Evolutionary conservation across 2,329 filamentous ascomycete genomes (phyloP), one percentile per base, ranked within the genome.

Genomic region (Colletotrichum sidae): DNA sequence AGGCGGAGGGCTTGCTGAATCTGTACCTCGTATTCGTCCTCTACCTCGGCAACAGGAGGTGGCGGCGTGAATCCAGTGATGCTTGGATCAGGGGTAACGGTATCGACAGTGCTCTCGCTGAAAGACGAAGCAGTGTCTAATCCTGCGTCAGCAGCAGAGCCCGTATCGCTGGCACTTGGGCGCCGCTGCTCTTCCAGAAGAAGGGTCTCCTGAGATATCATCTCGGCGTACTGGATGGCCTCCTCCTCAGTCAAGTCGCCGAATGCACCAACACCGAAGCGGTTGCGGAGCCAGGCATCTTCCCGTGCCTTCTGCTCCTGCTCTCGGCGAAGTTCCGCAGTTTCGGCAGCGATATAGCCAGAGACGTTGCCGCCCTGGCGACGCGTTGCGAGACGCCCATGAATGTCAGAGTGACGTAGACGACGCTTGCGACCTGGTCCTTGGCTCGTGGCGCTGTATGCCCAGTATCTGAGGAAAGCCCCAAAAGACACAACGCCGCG

Each of bases 381-480:
- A 49, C 86, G 83, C 56, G 80, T 81, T 13, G 78, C 78, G 7
- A 80, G 70, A 25, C 82, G 83, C n/a, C 83, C 83, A 60, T 87
- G 84, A 6, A 83, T 74, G 64, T 87, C 89, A 1, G 88, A 86
- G 63, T 93, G 90, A 42, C 93, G 90, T 12, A 90, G 80, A 8
- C 89, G 90, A n/a, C 94, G 91, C 78, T 96, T 97, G 68, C 87
- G 92, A 60, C 89, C 89, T 55, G 90, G 87, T 65, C 90, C 88
- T 67, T 93, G 89, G 71, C 91, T 90, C 0, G 90, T 90, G 9
- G 94, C 95, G 76, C 92, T 96, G 75, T 96, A 98, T 4, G 92
- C 90, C 96, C 96, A 99, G 76, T 94, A 98, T 11, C 93, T 91
- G 15, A 99, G 80, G 72, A 95, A 92, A 0, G 92, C 92, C 10